Evolutionary conservation across 2,329 filamentous ascomycete species (phyloP), one percentile per base, ranked within the genome.

Genomic region (Ceratocystis alfenasii): DNA sequence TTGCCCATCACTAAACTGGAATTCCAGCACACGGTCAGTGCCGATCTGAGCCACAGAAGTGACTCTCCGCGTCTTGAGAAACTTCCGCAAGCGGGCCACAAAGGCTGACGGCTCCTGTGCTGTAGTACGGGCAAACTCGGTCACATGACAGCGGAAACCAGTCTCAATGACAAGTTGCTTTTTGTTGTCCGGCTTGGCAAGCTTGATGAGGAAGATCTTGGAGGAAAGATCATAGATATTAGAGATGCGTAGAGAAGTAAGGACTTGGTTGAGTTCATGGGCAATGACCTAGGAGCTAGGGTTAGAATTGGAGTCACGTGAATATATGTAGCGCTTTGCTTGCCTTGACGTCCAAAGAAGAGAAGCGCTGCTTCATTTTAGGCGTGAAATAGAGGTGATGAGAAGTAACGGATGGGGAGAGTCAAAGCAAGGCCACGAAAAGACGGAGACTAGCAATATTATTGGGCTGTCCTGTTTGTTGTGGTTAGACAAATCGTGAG

Each of bases 161-260:
- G 90, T 94, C 74, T 99, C 94, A 71, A 99, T 85, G 63, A 99
- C 80, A 33, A 99, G 81, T 74, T 97, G 93, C 74, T 94, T 87
- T 75, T 92, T 91, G 70, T 87, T 83, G 72, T 93, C 87, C 55
- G 93, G 90, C 74, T 94, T 95, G 65, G 91, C 86, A 73, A 99
- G 94, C 74, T 96, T 97, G 75, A 99, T 83, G 30, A 97, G 86
- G 73, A 97, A 90, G 73, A 97, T 96, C 73, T 93, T 91, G 70
- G 91, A 91, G 69, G 90, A 95, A 68, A 99, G 84, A 75, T 99
- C 94, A 78, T 99, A 97, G 74, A 96, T 87, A 74, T 99, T 99
- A 69, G 89, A 85, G 63, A 97, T 83, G 69, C 94, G 89, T 69
- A 97, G 81, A 67, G 85, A 84, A 67, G 87, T 84, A 65, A 99